Evolutionary conservation across 345 rosid genomes (phyloP).

Genomic region (Triadica sebifera): DNA sequence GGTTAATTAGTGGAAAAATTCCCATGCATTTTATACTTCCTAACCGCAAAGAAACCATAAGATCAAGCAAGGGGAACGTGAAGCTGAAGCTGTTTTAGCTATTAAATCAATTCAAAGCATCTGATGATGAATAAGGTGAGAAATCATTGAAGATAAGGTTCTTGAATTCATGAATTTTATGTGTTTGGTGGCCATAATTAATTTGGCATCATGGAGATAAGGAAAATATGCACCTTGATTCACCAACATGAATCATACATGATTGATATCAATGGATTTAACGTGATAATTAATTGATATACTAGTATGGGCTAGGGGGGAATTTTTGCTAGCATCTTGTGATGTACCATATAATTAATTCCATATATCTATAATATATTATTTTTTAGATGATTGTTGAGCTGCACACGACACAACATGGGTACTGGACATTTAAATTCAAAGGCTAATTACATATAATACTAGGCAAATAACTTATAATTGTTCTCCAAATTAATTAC

Average conservation of each 20-base stretch:
- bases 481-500: too few species aligned
- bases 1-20: not conserved
- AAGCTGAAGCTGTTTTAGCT: slow-evolving; percentile 21
- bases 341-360: too few species aligned
- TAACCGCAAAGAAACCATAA: slow-evolving; percentile 29
- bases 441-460: too few species aligned
- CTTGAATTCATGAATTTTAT: not conserved
- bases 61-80: slow-evolving; percentile 42
- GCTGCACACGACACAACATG: too few species aligned
- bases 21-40: slow-evolving; percentile 33
- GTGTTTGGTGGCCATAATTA: slow-evolving; percentile 6
- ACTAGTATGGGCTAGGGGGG: not conserved
- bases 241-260: not conserved
- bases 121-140: slow-evolving; percentile 23
- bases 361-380: too few species aligned
- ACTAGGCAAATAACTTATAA: too few species aligned
- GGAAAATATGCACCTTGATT: not conserved
- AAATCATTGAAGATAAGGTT: slow-evolving; percentile 7
- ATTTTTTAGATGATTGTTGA: too few species aligned
- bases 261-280: slow-evolving; percentile 1
- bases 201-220: slow-evolving; percentile 1
- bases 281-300: not conserved
- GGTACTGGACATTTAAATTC: too few species aligned
- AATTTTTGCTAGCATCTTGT: too few species aligned
- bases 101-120: slow-evolving; percentile 21